A percentile compares a stretch with the other conserved stretches of the same genome.
These are phyloP conservation scores for Pythium volutum DNA, from an alignment of 352 stramenopile species.

Conservation along the genomic window DNA sequence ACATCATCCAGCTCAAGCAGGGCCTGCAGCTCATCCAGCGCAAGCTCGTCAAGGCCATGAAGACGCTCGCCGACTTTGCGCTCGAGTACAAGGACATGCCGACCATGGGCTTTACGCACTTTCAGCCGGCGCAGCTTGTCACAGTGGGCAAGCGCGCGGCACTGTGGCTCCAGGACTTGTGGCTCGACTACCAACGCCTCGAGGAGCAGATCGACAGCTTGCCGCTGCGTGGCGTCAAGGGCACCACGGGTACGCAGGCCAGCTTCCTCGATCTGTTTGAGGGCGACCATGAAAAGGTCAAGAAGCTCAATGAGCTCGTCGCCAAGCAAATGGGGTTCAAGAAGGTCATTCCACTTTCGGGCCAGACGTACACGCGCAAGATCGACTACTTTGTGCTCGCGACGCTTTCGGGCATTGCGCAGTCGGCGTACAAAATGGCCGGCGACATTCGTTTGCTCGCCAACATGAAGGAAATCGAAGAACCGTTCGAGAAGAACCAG, in stretches of 20 bases:
- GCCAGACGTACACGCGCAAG: conserved; percentile 99
- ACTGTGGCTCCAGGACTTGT: conserved; percentile 98
- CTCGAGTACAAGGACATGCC: conserved; percentile 95
- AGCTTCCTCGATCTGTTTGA: conserved; percentile 99
- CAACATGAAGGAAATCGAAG: conserved; percentile 99
- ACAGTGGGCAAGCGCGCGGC: conserved; percentile 97
- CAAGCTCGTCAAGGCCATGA: conserved; percentile 97
- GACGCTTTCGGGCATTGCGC: conserved; percentile 94
- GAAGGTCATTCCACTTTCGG: conserved; percentile 95
- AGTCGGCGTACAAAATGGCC: conserved; percentile 99
- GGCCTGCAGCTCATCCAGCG: conserved; percentile 93
- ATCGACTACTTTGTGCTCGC: conserved; percentile 97
- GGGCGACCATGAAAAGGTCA: conserved; percentile 98
- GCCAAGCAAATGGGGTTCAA: conserved; percentile 98
- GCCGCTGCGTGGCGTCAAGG: conserved; percentile 98
- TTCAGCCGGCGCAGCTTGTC: conserved; percentile 98
- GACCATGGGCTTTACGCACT: conserved; percentile 99
- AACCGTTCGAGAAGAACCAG: conserved; percentile 91
- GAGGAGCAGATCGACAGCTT: conserved; percentile 95
- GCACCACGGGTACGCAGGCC: conserved; percentile 98
- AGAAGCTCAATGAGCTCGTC: conserved; percentile 95
- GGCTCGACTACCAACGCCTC: conserved; percentile 96
- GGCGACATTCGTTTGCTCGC: conserved; percentile 98
- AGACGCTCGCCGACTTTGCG: conserved; percentile 94
- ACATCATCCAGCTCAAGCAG: conserved; percentile 98